Base-by-base conservation (phyloP, 106 monocot genomes). In the Alisma plantagoaquatica region DNA sequence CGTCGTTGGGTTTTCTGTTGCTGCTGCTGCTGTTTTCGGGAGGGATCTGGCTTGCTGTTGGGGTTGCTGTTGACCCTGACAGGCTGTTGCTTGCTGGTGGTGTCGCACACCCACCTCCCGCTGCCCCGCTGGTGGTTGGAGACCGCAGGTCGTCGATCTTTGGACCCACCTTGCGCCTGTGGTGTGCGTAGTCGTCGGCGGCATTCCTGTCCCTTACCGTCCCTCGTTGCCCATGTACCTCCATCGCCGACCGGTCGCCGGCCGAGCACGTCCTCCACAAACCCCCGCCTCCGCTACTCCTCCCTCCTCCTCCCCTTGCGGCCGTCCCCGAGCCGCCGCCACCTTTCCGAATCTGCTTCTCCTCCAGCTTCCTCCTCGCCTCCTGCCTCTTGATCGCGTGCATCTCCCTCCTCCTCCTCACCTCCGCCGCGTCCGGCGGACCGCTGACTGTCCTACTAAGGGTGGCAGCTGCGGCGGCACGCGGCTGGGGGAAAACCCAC, bases 161-260 rank as follows among this genome's bases (percentile, higher is more conserved):
- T n/a, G n/a, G n/a, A n/a, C 10, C 43, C 32, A 30, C 29, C 15
- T 52, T 27, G 41, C 2, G 24, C 16, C 6, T 21, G 24, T 2
- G 8, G 21, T 50, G 14, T 9, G 25, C 14, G 24, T 27, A 16
- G 2, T 8, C 6, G 20, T 46, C 2, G 46, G 5, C 20, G 28
- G 26, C 25, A 11, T 4, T 29, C 17, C 11, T 21, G 27, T 9
- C 14, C 53, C 29, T 41, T 43, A 27, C 29, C 5, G 28, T 21
- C 43, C 35, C 8, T 3, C 21, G 22, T 6, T 25, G 15, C 11
- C 38, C 33, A 32, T 64, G 53, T 7, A 12, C 26, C 56, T 46
- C 54, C 55, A 54, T 46, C 23, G 8, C 55, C 65, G 22, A 44
- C 15, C 44, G 32, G 33, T 24, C 31, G 20, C 56, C 25, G 44